phyloP scores from a whole-genome alignment of 129 eudicot species.

The Dittrichia graveolens region DNA sequence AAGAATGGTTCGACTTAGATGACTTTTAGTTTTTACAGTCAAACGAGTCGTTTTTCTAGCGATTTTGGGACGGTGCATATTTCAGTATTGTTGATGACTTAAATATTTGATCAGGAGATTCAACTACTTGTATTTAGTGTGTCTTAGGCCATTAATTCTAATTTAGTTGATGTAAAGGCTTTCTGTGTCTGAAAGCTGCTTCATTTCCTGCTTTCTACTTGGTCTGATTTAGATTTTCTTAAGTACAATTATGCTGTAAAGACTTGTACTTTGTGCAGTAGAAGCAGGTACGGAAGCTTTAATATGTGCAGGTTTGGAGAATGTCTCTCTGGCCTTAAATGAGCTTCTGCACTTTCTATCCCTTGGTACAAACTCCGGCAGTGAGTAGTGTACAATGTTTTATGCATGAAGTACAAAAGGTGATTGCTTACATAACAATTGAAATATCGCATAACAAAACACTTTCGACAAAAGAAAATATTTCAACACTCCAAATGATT shows the following conservation, averaged over 20 bases:
- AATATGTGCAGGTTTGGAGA: neutral
- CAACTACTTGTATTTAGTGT: slow-evolving; percentile 28
- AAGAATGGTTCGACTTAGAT: too few relatives aligned
- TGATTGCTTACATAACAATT: slow-evolving; percentile 17
- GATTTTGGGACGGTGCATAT: slow-evolving; percentile 14
- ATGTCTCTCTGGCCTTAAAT: neutral
- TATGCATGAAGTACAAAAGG: slow-evolving; percentile 4
- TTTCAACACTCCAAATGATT: slow-evolving; percentile 22
- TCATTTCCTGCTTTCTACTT: neutral
- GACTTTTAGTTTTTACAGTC: neutral
- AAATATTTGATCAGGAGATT: slow-evolving; percentile 34
- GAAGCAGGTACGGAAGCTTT: neutral
- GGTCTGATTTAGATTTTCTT: neutral
- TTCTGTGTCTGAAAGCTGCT: neutral
- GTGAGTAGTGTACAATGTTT: neutral
- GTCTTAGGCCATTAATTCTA: slow-evolving; percentile 18
- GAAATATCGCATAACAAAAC: slow-evolving; percentile 25
- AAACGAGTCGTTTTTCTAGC: neutral
- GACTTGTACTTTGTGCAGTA: neutral
- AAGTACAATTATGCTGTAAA: neutral
- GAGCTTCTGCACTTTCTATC: neutral
- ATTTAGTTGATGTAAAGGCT: slow-evolving; percentile 8
- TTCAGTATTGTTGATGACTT: slow-evolving; percentile 24
- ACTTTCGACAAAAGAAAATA: slow-evolving; percentile 21
- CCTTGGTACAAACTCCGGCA: too few relatives aligned